Evolutionary conservation across 179 eudicot species (phyloP), one percentile per base, ranked within the genome.

Genomic region (Silene noctiflora): DNA sequence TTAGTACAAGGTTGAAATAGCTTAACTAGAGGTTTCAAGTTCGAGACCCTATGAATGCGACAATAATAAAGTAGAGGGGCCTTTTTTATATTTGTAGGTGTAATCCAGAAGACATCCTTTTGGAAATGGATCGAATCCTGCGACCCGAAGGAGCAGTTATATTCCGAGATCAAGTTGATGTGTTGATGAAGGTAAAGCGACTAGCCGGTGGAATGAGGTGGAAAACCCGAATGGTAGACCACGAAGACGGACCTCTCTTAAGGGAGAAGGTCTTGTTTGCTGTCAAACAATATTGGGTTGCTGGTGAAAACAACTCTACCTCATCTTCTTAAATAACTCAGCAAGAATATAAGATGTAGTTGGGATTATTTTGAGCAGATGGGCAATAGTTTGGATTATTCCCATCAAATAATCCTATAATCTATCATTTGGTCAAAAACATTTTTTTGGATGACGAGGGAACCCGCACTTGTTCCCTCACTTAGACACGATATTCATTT

Each of bases 91-190:
- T 33, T 33, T n/a, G 73, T 80, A 85, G 88, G 75, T 85, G 88
- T 64, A 73, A 81, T 51, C 51, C 68, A 44, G 86, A 83, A 70
- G 88, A 85, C 60, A 85, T 83, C 33, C 83, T 85, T 2, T 33
- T 83, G 55, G 88, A 85, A 67, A 81, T 85, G 86, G 88, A 84
- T 35, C 77, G 87, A 0, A 84, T 84, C 2, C 42, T 84, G 56
- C 77, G 87, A 56, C 87, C 87, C 0, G 88, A 85, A 44, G 88
- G 86, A 60, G 82, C 83, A 44, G 82, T 85, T 48, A 85, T 85
- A 68, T 83, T 85, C 63, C 56, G 88, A 4, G 88, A 85, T 66
- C 82, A 85, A 60, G 84, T 78, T 17, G 84, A 85, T 66, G 88
- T 83, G 17, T 61, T 85, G 1, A 83, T 80, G 78, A 83, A 80